Evolutionary conservation across 1,284 basidiomycete species (phyloP).

Genomic region (Entoloma clypeatum): DNA sequence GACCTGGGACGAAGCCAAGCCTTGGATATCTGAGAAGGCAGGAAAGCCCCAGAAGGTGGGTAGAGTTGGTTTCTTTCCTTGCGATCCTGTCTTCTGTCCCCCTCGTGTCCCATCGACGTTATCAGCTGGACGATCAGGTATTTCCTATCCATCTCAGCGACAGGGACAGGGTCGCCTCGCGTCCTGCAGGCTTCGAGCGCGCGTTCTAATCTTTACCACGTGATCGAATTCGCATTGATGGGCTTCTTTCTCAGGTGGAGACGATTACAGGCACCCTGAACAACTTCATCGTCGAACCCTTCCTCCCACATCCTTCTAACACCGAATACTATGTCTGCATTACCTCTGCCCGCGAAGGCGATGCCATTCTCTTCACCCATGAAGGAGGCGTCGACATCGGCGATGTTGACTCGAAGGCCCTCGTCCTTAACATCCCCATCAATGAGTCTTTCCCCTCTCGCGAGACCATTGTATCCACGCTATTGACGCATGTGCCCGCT

Average conservation of each 20-base stretch:
- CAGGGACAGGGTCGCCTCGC: conserved; percentile 9
- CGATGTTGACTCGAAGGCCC: conserved; percentile 97
- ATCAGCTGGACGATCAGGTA: conserved; percentile 1
- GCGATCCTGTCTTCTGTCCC: conserved; percentile 19
- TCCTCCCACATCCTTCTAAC: conserved; percentile 91
- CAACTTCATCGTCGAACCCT: conserved; percentile 98
- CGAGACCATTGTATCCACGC: conserved; percentile 66
- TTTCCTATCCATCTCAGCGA: conserved; percentile 13
- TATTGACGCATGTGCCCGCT: conserved; percentile 78
- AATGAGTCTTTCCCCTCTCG: conserved; percentile 77
- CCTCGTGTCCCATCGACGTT: conserved; percentile 11
- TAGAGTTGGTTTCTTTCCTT: conserved; percentile 12
- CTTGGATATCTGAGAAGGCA: conserved; percentile 88
- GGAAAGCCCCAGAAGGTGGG: conserved; percentile 90
- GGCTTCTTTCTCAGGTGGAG: conserved; percentile 65
- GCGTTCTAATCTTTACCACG: conserved; percentile 15
- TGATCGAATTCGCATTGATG: conserved; percentile 8
- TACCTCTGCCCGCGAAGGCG: conserved; percentile 92
- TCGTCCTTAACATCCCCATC: conserved; percentile 86
- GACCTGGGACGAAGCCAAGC: conserved; percentile 79
- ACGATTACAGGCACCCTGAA: conserved; percentile 90
- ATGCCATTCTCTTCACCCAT: conserved; percentile 97
- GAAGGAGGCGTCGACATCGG: conserved; percentile 99
- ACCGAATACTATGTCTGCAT: conserved; percentile 99
- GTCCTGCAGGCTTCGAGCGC: conserved; percentile 12